Conservation (phyloP, 1,284 basidiomycete genomes). For the Trichosporon sp. region DNA sequence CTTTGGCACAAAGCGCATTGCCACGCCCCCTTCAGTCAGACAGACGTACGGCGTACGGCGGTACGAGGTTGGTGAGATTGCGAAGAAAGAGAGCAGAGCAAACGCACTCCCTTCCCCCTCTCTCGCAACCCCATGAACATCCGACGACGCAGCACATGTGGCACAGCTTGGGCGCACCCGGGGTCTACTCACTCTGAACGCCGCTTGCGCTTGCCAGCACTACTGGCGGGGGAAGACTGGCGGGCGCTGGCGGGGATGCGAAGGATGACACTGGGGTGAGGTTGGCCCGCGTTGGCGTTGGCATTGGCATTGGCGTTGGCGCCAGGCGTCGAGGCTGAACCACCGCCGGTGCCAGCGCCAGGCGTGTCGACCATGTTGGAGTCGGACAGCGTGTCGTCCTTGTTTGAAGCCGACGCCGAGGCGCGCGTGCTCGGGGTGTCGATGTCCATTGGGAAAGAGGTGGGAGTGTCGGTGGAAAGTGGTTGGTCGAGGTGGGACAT, state of each 20-base stretch:
- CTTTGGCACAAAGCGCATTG: neutral
- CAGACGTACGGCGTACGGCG: too few species aligned
- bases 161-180: neutral
- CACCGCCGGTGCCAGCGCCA: neutral
- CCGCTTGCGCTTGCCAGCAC: conserved; percentile 19
- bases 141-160: neutral
- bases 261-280: conserved; percentile 7
- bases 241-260: conserved; percentile 10
- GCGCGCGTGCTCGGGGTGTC: conserved; percentile 1
- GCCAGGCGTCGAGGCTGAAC: too few species aligned
- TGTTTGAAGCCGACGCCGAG: neutral
- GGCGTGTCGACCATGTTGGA: neutral
- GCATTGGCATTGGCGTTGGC: too few species aligned
- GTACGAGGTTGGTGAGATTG: too few species aligned
- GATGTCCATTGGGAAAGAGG: neutral
- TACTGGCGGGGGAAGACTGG: neutral
- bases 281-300: neutral
- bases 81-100: too few species aligned
- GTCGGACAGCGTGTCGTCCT: neutral
- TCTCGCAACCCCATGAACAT: neutral
- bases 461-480: neutral
- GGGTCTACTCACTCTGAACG: conserved; percentile 16
- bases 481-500: conserved; percentile 1
- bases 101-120: too few species aligned
- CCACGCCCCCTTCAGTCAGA: neutral